Conservation (phyloP, 306 rosid species). For the Ceratonia siliqua region DNA sequence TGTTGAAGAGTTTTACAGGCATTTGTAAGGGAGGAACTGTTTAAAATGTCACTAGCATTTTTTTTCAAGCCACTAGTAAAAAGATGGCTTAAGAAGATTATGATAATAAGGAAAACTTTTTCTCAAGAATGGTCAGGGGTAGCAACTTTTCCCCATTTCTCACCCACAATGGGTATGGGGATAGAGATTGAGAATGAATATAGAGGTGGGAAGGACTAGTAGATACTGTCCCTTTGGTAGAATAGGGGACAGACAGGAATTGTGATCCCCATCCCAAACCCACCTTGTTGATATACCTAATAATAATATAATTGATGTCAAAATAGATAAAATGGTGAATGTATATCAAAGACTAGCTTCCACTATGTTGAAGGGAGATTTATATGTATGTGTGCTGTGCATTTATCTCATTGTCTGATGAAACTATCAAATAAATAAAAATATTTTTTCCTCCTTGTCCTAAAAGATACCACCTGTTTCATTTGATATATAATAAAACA, state of each 20-base stretch:
- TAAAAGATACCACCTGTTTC: constrained; percentile 2
- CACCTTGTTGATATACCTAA: neutral
- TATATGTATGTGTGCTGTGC: neutral
- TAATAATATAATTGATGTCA: neutral
- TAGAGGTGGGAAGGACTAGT: neutral
- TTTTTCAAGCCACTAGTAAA: too few relatives aligned
- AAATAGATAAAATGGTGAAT: neutral
- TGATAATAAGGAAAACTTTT: too few relatives aligned
- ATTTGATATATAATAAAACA: neutral
- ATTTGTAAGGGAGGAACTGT: too few relatives aligned
- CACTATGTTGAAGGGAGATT: neutral
- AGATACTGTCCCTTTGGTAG: neutral
- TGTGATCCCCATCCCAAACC: constrained; percentile 6
- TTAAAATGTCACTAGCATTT: too few relatives aligned
- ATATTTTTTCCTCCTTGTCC: neutral
- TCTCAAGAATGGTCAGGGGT: too few relatives aligned
- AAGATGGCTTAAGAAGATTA: too few relatives aligned
- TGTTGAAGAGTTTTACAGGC: too few relatives aligned
- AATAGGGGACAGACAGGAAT: neutral
- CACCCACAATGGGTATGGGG: too few relatives aligned
- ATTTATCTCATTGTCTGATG: neutral
- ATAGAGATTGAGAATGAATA: neutral
- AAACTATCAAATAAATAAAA: constrained; percentile 1
- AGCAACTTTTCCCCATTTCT: too few relatives aligned
- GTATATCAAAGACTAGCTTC: neutral